Evolutionary conservation across 225 moss, liverwort and hornwort species (phyloP), one percentile per base, ranked within the genome.

Genomic region (Antitrichia curtipendula): DNA sequence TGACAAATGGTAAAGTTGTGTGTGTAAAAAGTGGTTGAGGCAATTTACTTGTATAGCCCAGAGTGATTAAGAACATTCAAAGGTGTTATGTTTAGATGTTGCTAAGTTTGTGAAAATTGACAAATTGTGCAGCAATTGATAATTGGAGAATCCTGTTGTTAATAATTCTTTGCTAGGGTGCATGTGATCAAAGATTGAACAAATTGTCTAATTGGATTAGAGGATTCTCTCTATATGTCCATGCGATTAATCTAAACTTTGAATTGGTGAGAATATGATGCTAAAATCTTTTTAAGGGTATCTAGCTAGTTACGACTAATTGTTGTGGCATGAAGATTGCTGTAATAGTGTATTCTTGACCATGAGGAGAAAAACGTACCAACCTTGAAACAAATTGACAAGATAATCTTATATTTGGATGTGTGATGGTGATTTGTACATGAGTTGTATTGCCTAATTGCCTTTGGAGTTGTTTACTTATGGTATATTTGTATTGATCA

Each of bases 271-370:
- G 3, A 65, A n/a, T n/a, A 20, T 11, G 1, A 20, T 65, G 36
- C 36, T 19, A 19, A 65, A n/a, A 36, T 65, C 19, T 0, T 20
- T 64, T 36, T 20, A 19, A 20, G 6, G 20, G 1, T 36, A 65
- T 36, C n/a, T n/a, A n/a, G n/a, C 0, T 0, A 1, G 0, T 36
- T 36, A 36, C 6, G 0, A 36, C 11, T 34, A 36, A 65, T 65
- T n/a, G n/a, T n/a, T 7, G 3, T n/a, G 12, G 5, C 2, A 0
- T 12, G 2, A n/a, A n/a, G 11, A 20, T 1, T 36, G 3, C 36
- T 36, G 0, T 20, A 0, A 7, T 65, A 6, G 4, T 20, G 4
- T 36, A 0, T 10, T 36, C 11, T 2, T 3, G 5, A 65, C 19
- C 0, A 1, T 0, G 3, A 36, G 20, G 65, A 19, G 1, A 36